phyloP scores from a whole-genome alignment of 441 rosid genomes.

The Eugenia klotzschiana region DNA sequence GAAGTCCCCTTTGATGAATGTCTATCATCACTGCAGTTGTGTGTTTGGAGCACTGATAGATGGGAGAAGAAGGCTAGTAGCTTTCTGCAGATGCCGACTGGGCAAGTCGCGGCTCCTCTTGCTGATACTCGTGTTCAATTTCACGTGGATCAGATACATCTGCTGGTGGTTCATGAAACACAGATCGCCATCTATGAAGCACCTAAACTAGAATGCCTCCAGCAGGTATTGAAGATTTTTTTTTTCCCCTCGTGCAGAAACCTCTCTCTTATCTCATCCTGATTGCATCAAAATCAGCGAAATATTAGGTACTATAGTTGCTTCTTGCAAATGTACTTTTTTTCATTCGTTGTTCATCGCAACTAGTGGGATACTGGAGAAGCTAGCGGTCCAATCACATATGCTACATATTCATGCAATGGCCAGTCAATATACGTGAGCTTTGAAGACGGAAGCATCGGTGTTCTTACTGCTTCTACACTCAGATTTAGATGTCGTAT shows the following conservation, averaged over 20 bases:
- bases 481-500: constrained; percentile 60
- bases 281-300: neutral
- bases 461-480: constrained; percentile 38
- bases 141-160: constrained; percentile 45
- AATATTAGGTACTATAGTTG: neutral
- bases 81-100: constrained; percentile 37
- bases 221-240: constrained; percentile 24
- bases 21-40: constrained; percentile 19
- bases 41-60: constrained; percentile 69
- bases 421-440: constrained; percentile 53
- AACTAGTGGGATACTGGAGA: constrained; percentile 49
- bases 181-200: constrained; percentile 58
- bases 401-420: constrained; percentile 66
- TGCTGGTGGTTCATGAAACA: constrained; percentile 53
- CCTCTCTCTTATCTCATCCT: no score
- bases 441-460: constrained; percentile 60
- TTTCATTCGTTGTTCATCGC: neutral
- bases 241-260: no score
- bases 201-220: constrained; percentile 44
- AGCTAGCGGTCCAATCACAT: constrained; percentile 53
- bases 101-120: constrained; percentile 26
- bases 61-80: constrained; percentile 76
- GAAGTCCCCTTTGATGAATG: neutral
- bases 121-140: constrained; percentile 62
- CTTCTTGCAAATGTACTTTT: neutral